Evolutionary conservation across 257 asterid genomes (phyloP), one percentile per base, ranked within the genome.

Genomic region (Prunella vulgaris): DNA sequence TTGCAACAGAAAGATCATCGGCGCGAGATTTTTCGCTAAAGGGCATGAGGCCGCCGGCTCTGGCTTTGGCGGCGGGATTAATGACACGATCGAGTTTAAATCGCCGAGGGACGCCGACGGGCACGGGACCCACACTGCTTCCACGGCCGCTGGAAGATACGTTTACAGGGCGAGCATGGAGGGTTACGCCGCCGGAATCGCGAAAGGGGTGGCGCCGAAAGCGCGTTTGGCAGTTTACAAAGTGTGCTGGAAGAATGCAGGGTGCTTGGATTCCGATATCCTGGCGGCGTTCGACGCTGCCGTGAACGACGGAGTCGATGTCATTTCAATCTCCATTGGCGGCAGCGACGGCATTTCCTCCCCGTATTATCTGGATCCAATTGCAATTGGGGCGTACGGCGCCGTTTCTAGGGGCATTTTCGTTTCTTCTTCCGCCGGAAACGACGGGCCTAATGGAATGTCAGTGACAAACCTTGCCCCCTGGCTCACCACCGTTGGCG

Each of bases 51-150:
- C 95, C 1, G 76, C 82, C 0, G 76, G 58, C 7, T 18, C 80
- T 0, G 87, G 85, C 7, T 64, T 80, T 44, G 90, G 82, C 10
- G 89, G 82, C 24, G 91, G 86, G 13, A 84, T 88, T 42, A 90
- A 90, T 32, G 82, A 81, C 37, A 90, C 95, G 7, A 21, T 80
- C 21, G 97, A 88, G 49, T 90, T 84, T 22, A 80, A 68, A 48
- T 90, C 97, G 10, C 86, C 97, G 0, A 74, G 97, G 64, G 97
- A 90, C 14, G 97, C 97, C 5, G 97, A 90, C n/a, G 97, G 97
- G 14, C 97, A 90, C 10, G 97, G 97, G 12, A 90, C 96, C 7
- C 97, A 90, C 72, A 90, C 97, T 2, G 95, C 97, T 0, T 86
- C 94, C 24, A 90, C 97, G 4, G 97, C 96, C 2, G 95, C 94